Evolutionary conservation across 176 grass and related monocot genomes (phyloP).

Genomic region (Triticum monococcum): DNA sequence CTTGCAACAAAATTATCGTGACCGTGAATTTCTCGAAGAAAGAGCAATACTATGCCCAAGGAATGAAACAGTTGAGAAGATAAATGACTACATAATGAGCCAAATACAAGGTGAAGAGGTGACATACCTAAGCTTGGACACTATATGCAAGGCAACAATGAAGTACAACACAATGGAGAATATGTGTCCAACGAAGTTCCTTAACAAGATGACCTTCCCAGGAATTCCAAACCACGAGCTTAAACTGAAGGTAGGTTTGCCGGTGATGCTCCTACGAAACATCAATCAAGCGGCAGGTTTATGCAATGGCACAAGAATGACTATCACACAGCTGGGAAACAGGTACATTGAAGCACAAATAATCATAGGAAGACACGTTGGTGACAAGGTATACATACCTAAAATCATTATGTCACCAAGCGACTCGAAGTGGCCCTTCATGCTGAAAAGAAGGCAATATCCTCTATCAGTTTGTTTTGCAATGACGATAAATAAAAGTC

Average conservation of each 20-base stretch:
- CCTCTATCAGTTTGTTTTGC: too few species aligned
- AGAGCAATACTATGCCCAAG: neutral
- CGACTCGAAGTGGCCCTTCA: too few species aligned
- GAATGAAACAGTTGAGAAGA: neutral
- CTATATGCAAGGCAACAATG: neutral
- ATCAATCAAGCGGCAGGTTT: neutral
- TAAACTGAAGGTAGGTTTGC: neutral
- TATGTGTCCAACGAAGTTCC: neutral
- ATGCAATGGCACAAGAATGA: neutral
- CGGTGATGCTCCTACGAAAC: neutral
- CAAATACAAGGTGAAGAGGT: neutral
- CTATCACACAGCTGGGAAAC: neutral
- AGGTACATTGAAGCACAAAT: neutral
- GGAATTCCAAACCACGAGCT: neutral
- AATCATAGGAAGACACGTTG: neutral
- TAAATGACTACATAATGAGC: neutral
- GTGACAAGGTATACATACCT: neutral
- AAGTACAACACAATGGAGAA: neutral
- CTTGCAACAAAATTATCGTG: neutral
- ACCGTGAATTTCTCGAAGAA: neutral
- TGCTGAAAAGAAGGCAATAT: too few species aligned
- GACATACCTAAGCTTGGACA: neutral
- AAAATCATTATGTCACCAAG: too few species aligned
- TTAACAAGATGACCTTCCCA: neutral
- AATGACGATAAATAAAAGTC: too few species aligned